Conservation (phyloP, 148 eudicot genomes). For the Silene latifolia region DNA sequence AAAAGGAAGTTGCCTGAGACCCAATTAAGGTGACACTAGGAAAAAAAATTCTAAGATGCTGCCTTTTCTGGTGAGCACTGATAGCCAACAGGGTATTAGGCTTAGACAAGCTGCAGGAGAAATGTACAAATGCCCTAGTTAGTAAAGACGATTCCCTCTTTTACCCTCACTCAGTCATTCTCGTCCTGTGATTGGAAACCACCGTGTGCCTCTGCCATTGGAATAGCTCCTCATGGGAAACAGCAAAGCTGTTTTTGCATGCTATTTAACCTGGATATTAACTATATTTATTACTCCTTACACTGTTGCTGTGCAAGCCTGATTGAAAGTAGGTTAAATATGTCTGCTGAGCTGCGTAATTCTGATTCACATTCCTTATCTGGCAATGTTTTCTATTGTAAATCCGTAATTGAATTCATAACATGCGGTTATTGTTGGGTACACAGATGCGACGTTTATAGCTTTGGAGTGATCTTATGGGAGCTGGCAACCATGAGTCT, state of each 20-base stretch:
- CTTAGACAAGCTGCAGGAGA: background rate
- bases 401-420: background rate
- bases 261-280: background rate
- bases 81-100: background rate
- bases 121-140: background rate
- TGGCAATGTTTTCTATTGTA: background rate
- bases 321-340: background rate
- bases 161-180: background rate
- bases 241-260: background rate
- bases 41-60: background rate
- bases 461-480: constrained; percentile 96
- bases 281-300: background rate
- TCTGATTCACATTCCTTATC: background rate
- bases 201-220: background rate
- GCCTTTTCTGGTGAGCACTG: background rate
- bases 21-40: constrained; percentile 5
- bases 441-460: constrained; percentile 93
- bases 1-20: background rate
- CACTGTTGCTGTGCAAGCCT: background rate
- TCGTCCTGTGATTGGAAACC: background rate
- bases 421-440: constrained; percentile 14
- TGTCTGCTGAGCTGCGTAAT: background rate
- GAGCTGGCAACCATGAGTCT: constrained; percentile 88
- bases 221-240: background rate
- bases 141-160: background rate